Conservation (phyloP, 345 rosid genomes). For the Acer saccharum region DNA sequence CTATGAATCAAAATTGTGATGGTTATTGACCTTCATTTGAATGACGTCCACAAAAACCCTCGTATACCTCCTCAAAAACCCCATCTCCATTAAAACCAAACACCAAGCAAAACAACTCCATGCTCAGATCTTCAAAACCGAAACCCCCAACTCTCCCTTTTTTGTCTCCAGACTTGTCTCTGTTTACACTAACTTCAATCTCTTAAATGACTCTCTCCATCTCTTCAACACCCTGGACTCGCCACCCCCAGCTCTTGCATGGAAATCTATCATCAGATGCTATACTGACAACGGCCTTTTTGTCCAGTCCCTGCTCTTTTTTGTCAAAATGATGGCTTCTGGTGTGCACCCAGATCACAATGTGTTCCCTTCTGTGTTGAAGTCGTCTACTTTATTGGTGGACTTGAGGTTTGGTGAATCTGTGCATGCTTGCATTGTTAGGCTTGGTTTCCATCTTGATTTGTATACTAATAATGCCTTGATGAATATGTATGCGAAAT, state of each 20-base stretch:
- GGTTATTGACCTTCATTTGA: too few relatives aligned
- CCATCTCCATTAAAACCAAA: slow-evolving; percentile 38
- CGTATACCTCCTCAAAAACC: slow-evolving; percentile 40
- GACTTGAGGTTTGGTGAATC: slow-evolving; percentile 69
- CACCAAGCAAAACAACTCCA: slow-evolving; percentile 69
- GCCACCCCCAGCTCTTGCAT: slow-evolving; percentile 61
- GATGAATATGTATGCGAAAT: slow-evolving; percentile 82
- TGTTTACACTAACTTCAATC: slow-evolving; percentile 59
- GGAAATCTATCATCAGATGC: slow-evolving; percentile 75
- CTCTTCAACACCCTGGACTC: slow-evolving; percentile 49
- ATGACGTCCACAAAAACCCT: slow-evolving; percentile 35
- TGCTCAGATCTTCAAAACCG: slow-evolving; percentile 62
- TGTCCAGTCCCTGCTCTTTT: slow-evolving; percentile 47
- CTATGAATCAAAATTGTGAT: slow-evolving; percentile 73
- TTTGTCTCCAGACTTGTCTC: slow-evolving; percentile 52
- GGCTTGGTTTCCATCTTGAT: slow-evolving; percentile 62
- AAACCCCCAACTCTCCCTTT: slow-evolving; percentile 34
- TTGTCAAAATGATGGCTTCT: slow-evolving; percentile 56
- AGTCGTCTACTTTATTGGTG: slow-evolving; percentile 57
- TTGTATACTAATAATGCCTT: slow-evolving; percentile 80
- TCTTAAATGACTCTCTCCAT: slow-evolving; percentile 47
- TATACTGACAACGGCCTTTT: slow-evolving; percentile 49
- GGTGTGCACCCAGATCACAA: slow-evolving; percentile 62
- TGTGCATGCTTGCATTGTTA: slow-evolving; percentile 69
- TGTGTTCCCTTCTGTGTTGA: slow-evolving; percentile 74